Evolutionary conservation across 2,329 filamentous ascomycete species (phyloP).

Genomic region (Pseudocercospora crystallina): DNA sequence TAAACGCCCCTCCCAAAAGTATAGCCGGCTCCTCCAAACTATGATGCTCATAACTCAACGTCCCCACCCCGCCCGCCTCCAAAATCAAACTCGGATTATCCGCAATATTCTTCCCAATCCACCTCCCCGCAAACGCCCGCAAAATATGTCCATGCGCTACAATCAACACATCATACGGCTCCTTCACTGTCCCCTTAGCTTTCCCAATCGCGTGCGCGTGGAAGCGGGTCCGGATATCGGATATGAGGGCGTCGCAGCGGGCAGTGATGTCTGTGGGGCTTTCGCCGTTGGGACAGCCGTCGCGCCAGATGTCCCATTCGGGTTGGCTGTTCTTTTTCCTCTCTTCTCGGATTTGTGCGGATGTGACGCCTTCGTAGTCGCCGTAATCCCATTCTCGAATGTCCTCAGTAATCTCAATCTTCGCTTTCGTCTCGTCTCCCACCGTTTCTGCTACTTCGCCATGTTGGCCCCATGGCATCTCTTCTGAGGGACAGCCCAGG

Average conservation of each 20-base stretch:
- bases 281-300: conserved; percentile 77
- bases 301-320: conserved; percentile 82
- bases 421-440: conserved; percentile 36
- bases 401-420: conserved; percentile 51
- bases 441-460: conserved; percentile 30
- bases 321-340: conserved; percentile 51
- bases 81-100: conserved; percentile 77
- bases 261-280: conserved; percentile 69
- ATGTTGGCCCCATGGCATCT: conserved; percentile 64
- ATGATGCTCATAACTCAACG: conserved; percentile 53
- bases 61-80: conserved; percentile 61
- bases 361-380: conserved; percentile 59
- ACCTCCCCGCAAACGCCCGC: conserved; percentile 82
- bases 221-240: conserved; percentile 62
- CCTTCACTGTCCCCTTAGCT: conserved; percentile 35
- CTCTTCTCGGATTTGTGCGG: conserved; percentile 50
- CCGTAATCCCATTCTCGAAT: conserved; percentile 65
- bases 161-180: conserved; percentile 67
- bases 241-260: conserved; percentile 73
- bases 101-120: conserved; percentile 71
- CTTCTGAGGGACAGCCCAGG: conserved; percentile 59
- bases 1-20: conserved; percentile 52
- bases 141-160: conserved; percentile 91
- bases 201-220: conserved; percentile 55
- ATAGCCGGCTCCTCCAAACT: conserved; percentile 53